Evolutionary conservation across 1,284 basidiomycete species (phyloP).

Genomic region (Flammula alnicola): DNA sequence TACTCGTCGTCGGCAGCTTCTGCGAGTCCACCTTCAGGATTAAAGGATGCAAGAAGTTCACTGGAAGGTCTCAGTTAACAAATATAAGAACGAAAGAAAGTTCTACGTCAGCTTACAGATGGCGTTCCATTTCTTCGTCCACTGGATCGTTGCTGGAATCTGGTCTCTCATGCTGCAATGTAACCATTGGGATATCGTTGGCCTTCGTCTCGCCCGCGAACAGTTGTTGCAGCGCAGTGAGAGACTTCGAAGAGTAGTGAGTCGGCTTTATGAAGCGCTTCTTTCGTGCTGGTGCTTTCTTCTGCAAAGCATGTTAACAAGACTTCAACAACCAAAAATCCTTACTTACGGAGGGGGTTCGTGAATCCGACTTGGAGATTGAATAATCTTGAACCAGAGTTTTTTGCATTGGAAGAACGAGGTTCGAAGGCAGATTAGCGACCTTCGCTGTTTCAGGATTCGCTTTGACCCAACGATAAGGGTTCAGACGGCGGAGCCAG

Average conservation of each 20-base stretch:
- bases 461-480: slow-evolving; percentile 82
- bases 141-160: slow-evolving; percentile 46
- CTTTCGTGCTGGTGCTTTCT: slow-evolving; percentile 24
- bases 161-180: slow-evolving; percentile 47
- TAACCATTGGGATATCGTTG: slow-evolving; percentile 67
- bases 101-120: slow-evolving; percentile 60
- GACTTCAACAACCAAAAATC: slow-evolving; percentile 2
- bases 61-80: slow-evolving; percentile 44
- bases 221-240: slow-evolving; percentile 64
- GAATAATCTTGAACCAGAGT: slow-evolving; percentile 68
- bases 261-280: slow-evolving; percentile 38
- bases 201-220: slow-evolving; percentile 65
- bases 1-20: slow-evolving; percentile 64
- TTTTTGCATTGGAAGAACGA: slow-evolving; percentile 80
- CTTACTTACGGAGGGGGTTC: slow-evolving; percentile 29
- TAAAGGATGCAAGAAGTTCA: slow-evolving; percentile 68
- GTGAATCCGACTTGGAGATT: slow-evolving; percentile 42
- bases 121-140: slow-evolving; percentile 70
- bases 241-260: slow-evolving; percentile 59
- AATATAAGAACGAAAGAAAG: slow-evolving; percentile 6
- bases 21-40: slow-evolving; percentile 49
- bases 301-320: slow-evolving; percentile 19
- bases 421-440: slow-evolving; percentile 70
- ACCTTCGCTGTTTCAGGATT: slow-evolving; percentile 78
- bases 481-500: slow-evolving; percentile 85